A percentile compares a stretch with the other conserved stretches of the same genome.
These are phyloP conservation scores for Saccharomycopsis vini DNA, from an alignment of 805 yeast species.

Conservation along the genomic window DNA sequence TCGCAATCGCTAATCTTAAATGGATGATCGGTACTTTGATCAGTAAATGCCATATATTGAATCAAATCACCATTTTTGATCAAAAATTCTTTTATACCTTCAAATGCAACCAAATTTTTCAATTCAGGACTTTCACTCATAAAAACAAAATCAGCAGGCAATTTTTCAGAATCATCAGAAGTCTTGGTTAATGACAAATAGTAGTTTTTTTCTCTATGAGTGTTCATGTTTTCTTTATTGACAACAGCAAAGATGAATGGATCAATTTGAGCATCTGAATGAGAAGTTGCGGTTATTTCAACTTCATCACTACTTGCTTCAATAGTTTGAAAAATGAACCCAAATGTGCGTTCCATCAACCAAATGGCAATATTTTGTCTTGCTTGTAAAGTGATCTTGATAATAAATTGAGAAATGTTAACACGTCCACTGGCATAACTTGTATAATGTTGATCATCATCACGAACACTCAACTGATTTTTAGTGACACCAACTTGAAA, in stretches of 20 bases:
- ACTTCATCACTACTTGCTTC: constrained; percentile 52
- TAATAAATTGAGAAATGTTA: constrained; percentile 54
- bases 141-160: constrained; percentile 71
- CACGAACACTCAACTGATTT: constrained; percentile 44
- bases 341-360: constrained; percentile 52
- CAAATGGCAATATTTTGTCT: constrained; percentile 73
- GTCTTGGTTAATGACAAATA: constrained; percentile 80
- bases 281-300: constrained; percentile 51
- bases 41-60: constrained; percentile 72
- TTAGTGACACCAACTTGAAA: constrained; percentile 60
- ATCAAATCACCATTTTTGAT: constrained; percentile 33
- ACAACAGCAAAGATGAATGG: constrained; percentile 78
- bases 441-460: constrained; percentile 50
- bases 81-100: constrained; percentile 39
- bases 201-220: constrained; percentile 66
- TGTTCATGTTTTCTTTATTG: constrained; percentile 74
- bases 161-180: constrained; percentile 59
- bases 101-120: constrained; percentile 49
- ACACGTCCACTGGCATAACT: constrained; percentile 86
- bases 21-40: constrained; percentile 73
- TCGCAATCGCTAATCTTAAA: constrained; percentile 43
- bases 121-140: constrained; percentile 86
- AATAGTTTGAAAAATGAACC: constrained; percentile 44
- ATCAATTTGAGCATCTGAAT: constrained; percentile 26
- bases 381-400: constrained; percentile 57